A percentile compares a stretch with the other conserved stretches of the same genome.
Conservation (phyloP, 208 protist genomes). For the Trypanosoma platydactyli region DNA sequence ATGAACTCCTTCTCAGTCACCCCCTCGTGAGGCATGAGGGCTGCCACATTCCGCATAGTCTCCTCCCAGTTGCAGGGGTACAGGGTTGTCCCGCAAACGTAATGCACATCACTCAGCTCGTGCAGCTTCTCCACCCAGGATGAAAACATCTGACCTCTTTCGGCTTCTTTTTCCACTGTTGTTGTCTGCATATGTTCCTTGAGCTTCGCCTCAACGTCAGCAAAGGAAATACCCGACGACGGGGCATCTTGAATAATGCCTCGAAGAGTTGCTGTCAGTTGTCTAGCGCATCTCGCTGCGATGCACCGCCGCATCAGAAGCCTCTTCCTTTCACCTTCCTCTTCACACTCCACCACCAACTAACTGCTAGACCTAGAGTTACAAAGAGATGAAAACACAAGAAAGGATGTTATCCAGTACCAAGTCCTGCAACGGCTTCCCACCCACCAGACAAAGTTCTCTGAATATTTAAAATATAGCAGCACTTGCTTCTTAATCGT, state of each 20-base stretch:
- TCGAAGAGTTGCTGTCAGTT: constrained; percentile 15
- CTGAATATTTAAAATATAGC: no score
- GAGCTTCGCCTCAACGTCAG: constrained; percentile 20
- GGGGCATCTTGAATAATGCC: constrained; percentile 19
- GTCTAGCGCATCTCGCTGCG: neutral
- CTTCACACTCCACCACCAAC: neutral
- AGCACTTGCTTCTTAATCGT: no score
- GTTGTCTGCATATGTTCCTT: constrained; percentile 16
- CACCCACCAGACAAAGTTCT: neutral
- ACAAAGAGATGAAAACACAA: constrained; percentile 8
- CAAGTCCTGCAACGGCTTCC: neutral
- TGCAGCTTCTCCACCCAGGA: constrained; percentile 10
- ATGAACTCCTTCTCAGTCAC: constrained; percentile 52
- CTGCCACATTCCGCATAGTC: constrained; percentile 33
- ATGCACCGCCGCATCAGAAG: constrained; percentile 18
- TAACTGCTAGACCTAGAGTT: neutral
- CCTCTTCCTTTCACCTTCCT: neutral
- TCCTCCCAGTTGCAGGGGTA: constrained; percentile 55
- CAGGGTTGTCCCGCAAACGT: constrained; percentile 11
- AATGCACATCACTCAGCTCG: constrained; percentile 27
- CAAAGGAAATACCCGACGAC: constrained; percentile 27
- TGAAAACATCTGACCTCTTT: neutral
- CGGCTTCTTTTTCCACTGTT: neutral
- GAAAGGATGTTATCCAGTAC: no score
- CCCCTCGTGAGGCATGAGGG: constrained; percentile 57